phyloP scores from a whole-genome alignment of 495 filamentous ascomycete genomes.

The Penicillium angulare region DNA sequence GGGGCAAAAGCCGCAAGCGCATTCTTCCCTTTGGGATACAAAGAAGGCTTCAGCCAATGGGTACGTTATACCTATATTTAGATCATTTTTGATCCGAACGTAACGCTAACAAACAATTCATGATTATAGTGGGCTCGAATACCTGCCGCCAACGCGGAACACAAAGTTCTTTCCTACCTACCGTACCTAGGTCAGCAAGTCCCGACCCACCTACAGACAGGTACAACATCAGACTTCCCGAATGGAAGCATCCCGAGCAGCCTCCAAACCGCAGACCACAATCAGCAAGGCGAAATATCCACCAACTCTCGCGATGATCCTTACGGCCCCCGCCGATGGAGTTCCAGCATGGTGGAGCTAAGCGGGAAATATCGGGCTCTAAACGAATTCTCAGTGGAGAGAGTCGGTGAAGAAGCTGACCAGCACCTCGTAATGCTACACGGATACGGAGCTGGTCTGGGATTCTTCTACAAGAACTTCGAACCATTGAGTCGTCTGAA shows the following conservation, averaged over 20 bases:
- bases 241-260: constrained; percentile 39
- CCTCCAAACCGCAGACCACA: constrained; percentile 38
- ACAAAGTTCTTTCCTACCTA: constrained; percentile 82
- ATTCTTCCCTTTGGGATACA: constrained; percentile 85
- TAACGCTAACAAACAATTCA: constrained; percentile 2
- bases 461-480: constrained; percentile 98
- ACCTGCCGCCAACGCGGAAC: constrained; percentile 81
- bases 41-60: constrained; percentile 91
- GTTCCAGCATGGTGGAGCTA: constrained; percentile 78
- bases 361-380: constrained; percentile 81
- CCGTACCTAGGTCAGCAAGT: constrained; percentile 76
- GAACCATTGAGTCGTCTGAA: constrained; percentile 72
- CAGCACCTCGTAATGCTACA: constrained; percentile 96
- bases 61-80: constrained; percentile 45
- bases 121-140: constrained; percentile 72
- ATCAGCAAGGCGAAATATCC: constrained; percentile 36
- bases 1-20: constrained; percentile 31
- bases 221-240: constrained; percentile 45
- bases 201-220: constrained; percentile 68
- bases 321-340: constrained; percentile 82
- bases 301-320: constrained; percentile 65
- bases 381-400: constrained; percentile 91
- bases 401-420: constrained; percentile 69
- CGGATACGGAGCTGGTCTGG: constrained; percentile 92
- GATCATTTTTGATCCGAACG: background rate